Evolutionary conservation across 1,139 yeast genomes (phyloP).

Genomic region (Hyphopichia burtonii): DNA sequence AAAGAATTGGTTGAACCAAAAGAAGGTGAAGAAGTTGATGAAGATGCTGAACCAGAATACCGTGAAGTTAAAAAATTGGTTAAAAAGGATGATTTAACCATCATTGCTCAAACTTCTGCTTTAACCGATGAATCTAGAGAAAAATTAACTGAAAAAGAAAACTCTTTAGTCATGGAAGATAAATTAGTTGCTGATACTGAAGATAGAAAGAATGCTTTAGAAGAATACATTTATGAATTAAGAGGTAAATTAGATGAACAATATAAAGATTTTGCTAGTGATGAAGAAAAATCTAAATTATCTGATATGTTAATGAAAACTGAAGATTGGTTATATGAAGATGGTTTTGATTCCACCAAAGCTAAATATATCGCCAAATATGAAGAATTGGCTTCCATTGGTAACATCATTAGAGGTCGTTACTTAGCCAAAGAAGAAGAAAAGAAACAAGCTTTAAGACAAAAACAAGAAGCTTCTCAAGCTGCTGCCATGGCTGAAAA

Average conservation of each 20-base stretch:
- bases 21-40: constrained; percentile 43
- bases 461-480: constrained; percentile 85
- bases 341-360: constrained; percentile 94
- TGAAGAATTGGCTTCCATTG: constrained; percentile 93
- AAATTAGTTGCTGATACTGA: constrained; percentile 98
- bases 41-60: constrained; percentile 78
- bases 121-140: constrained; percentile 60
- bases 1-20: constrained; percentile 78
- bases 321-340: constrained; percentile 98
- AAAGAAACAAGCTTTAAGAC: constrained; percentile 83
- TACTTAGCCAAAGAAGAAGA: constrained; percentile 93
- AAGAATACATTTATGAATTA: constrained; percentile 96
- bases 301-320: constrained; percentile 73
- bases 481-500: constrained; percentile 89
- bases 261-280: constrained; percentile 85
- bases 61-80: constrained; percentile 93
- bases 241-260: constrained; percentile 96
- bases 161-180: constrained; percentile 82
- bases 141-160: constrained; percentile 74
- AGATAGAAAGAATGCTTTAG: constrained; percentile 97
- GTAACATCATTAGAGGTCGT: constrained; percentile 95
- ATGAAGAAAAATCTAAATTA: constrained; percentile 83
- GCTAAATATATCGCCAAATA: constrained; percentile 97
- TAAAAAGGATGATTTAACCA: constrained; percentile 70
- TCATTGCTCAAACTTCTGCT: constrained; percentile 62